phyloP scores from a whole-genome alignment of 2,329 filamentous ascomycete species.

The Akanthomyces uredinophilus region DNA sequence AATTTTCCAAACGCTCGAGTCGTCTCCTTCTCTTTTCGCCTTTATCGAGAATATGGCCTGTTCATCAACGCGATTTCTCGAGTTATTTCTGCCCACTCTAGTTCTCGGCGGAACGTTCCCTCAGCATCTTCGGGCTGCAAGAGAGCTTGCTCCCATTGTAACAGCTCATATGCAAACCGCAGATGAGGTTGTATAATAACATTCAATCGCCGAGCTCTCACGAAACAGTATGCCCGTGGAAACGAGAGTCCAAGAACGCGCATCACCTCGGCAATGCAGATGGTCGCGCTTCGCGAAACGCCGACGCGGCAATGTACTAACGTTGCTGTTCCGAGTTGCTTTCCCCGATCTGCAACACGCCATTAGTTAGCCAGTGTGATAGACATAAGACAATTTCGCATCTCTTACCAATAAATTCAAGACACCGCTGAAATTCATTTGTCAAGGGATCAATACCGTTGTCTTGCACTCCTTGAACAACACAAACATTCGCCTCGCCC shows the following conservation, averaged over 20 bases:
- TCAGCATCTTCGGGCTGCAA: conserved; percentile 45
- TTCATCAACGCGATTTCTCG: conserved; percentile 96
- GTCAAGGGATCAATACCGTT: conserved; percentile 93
- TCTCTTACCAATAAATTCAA: conserved; percentile 83
- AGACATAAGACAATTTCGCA: not conserved
- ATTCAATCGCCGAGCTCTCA: conserved; percentile 84
- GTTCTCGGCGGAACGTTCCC: conserved; percentile 58
- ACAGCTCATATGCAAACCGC: conserved; percentile 86
- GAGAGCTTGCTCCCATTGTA: conserved; percentile 89
- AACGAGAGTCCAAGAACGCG: conserved; percentile 73
- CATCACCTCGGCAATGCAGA: conserved; percentile 99
- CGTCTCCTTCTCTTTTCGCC: not conserved
- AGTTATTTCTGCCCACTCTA: conserved; percentile 87
- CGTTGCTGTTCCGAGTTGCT: conserved; percentile 71
- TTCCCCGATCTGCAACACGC: conserved; percentile 62
- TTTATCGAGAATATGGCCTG: conserved; percentile 73
- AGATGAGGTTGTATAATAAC: conserved; percentile 98
- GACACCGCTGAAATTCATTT: conserved; percentile 75
- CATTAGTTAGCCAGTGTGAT: conserved; percentile 11
- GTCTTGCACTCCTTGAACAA: conserved; percentile 84
- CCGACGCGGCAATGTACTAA: conserved; percentile 95
- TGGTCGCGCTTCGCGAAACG: conserved; percentile 90
- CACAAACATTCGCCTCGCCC: conserved; percentile 72
- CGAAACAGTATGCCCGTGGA: conserved; percentile 91
- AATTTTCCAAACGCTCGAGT: not conserved